Evolutionary conservation across 768 basidiomycete genomes (phyloP), one percentile per base, ranked within the genome.

Genomic region (Tricholoma sp.): DNA sequence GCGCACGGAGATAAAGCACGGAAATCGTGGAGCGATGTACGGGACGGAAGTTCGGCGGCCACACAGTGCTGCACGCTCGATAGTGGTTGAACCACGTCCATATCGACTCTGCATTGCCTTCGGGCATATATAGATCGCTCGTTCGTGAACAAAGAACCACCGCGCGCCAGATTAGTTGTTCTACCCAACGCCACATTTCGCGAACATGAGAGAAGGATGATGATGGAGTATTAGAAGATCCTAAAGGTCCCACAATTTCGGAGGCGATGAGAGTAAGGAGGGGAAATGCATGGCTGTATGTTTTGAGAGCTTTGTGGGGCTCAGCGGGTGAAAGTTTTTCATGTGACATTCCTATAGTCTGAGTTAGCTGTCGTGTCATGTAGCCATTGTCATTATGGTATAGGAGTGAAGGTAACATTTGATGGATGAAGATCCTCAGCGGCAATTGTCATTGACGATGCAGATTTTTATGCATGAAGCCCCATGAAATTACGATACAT

Each of bases 131-230:
- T 11, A 81, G 56, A 56, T 74, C 68, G 49, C 71, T 73, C 0
- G 72, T 70, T 12, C 78, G 77, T 3, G 90, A 74, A 13, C 84
- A 80, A 0, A 93, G 69, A 1, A 89, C 73, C 42, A 90, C 78
- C 2, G 85, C 85, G n/a, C 94, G 81, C 75, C 89, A 89, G n/a
- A 94, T 73, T 20, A 91, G 76, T 17, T 85, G 79, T 62, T 96
- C 92, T 2, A 82, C 76, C 89, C 91, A 94, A 50, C 93, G 79
- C 80, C 91, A 94, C 9, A 95, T 76, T 63, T 98, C 94, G 6
- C 88, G 86, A 54, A 89, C 84, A 47, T 79, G 79, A 3, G 73
- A 66, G 62, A 93, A 93, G 4, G 84, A 76, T 2, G 80, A 71
- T 73, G 64, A 59, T 70, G 31, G 65, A 56, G 52, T 66, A 51